These are phyloP conservation scores for Septoria petroselini DNA, from an alignment of 2,329 filamentous ascomycete genomes.

Conservation along the genomic window DNA sequence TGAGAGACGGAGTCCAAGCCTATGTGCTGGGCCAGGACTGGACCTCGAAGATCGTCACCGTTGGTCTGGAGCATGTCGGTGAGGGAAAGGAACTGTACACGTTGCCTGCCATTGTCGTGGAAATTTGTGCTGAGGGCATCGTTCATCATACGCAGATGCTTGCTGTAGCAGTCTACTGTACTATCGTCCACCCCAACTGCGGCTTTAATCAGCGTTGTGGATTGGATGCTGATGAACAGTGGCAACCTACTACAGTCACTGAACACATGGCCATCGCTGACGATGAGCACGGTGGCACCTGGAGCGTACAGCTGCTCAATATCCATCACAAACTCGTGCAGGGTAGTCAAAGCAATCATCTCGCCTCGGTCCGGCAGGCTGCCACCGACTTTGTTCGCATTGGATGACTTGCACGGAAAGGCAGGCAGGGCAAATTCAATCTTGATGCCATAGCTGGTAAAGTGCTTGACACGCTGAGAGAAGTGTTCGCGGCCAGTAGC, in stretches of 20 bases:
- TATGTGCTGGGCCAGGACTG: neutral
- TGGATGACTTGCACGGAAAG: slow-evolving; percentile 14
- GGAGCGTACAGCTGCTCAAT: slow-evolving; percentile 5
- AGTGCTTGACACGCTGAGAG: slow-evolving; percentile 1
- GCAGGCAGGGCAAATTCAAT: slow-evolving; percentile 7
- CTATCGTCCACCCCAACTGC: slow-evolving; percentile 10
- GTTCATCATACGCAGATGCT: slow-evolving; percentile 4
- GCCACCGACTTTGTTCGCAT: slow-evolving; percentile 5
- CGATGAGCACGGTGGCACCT: slow-evolving; percentile 2
- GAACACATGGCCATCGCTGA: slow-evolving; percentile 13
- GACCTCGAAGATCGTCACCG: neutral
- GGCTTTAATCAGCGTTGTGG: neutral
- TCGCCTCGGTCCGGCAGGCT: slow-evolving; percentile 5
- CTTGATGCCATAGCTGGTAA: neutral
- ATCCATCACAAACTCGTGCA: slow-evolving; percentile 5
- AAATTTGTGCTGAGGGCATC: neutral
- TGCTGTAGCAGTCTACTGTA: slow-evolving; percentile 7
- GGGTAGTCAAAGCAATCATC: slow-evolving; percentile 5
- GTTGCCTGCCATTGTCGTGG: neutral
- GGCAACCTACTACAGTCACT: slow-evolving; percentile 11
- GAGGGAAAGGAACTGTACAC: neutral
- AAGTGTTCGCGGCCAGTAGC: slow-evolving; percentile 7
- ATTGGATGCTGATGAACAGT: neutral
- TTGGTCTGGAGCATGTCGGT: slow-evolving; percentile 2
- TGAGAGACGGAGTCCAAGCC: neutral